A percentile compares a stretch with the other conserved stretches of the same genome.
These are phyloP conservation scores for Globisporangium echinulatum DNA, from an alignment of 352 stramenopile species.

Conservation along the genomic window DNA sequence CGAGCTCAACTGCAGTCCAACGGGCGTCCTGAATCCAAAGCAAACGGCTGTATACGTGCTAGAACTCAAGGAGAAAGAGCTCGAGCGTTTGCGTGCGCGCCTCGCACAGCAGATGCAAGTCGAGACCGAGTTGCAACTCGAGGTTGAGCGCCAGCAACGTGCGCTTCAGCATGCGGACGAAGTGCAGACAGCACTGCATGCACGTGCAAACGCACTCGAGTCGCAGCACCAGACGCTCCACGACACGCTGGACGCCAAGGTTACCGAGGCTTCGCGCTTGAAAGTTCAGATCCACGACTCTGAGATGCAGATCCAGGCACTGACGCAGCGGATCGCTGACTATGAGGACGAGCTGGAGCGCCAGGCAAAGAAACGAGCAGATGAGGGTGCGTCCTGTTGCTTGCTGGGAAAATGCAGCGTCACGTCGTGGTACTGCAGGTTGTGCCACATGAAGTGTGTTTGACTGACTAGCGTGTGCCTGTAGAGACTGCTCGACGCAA, in stretches of 20 bases:
- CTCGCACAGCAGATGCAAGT: neutral
- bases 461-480: neutral
- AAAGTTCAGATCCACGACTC: constrained; percentile 15
- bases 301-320: constrained; percentile 16
- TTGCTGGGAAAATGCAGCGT: too few relatives aligned
- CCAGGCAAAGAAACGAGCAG: constrained; percentile 24
- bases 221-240: neutral
- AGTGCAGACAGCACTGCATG: constrained; percentile 15
- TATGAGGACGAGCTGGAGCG: constrained; percentile 43
- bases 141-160: constrained; percentile 9
- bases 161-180: constrained; percentile 1
- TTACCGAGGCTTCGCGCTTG: constrained; percentile 15
- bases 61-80: constrained; percentile 49
- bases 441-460: too few relatives aligned
- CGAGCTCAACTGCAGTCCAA: constrained; percentile 35
- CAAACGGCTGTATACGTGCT: constrained; percentile 33
- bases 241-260: neutral
- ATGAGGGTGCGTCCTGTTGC: constrained; percentile 22
- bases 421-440: too few relatives aligned
- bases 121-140: constrained; percentile 5
- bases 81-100: constrained; percentile 13
- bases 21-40: constrained; percentile 17
- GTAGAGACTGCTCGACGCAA: constrained; percentile 43
- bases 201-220: neutral
- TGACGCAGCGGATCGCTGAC: constrained; percentile 23